Evolutionary conservation across 352 stramenopile genomes (phyloP), one percentile per base, ranked within the genome.

Genomic region (Elongisporangium prolatum): DNA sequence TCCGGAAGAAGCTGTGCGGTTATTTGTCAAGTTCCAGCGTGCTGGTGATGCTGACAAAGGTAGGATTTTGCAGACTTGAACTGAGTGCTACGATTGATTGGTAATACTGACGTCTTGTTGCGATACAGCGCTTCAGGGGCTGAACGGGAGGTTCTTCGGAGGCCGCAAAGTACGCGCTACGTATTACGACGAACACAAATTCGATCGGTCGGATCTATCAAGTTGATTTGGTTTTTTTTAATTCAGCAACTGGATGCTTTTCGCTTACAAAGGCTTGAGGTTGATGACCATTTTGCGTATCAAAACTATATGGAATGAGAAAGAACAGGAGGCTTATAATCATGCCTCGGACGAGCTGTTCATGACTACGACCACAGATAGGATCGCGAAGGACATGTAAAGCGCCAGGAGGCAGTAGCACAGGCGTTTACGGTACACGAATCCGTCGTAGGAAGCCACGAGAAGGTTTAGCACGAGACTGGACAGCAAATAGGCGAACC

Each of bases 91-190:
- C n/a, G n/a, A n/a, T n/a, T n/a, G n/a, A n/a, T n/a, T 11, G 20
- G 1, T 48, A 3, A 47, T 62, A 17, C 3, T 49, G 1, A 40
- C n/a, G 37, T 57, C 13, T 54, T 40, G 6, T 49, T 49, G 50
- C 47, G 13, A 24, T 37, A 37, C 57, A 95, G 88, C 88, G 34
- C 66, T 92, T 44, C 64, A 75, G 53, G 90, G 86, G 21, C 74
- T 97, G 56, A 89, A 93, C 60, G 83, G 84, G 7, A 78, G 90
- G 25, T 97, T 95, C 68, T 97, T 97, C 68, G 90, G 81, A 54
- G 90, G 90, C 40, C 76, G 90, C 13, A 87, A 93, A 37, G 86
- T 97, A 4, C 75, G 81, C 52, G 90, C 89, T 5, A 63, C 67
- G 22, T 88, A 88, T 34, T 97, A 88, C 60, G 86, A 97, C 49